A percentile compares a stretch with the other conserved stretches of the same genome.
Conservation (phyloP, 2,329 filamentous ascomycete genomes). For the Aureobasidium uvarum region DNA sequence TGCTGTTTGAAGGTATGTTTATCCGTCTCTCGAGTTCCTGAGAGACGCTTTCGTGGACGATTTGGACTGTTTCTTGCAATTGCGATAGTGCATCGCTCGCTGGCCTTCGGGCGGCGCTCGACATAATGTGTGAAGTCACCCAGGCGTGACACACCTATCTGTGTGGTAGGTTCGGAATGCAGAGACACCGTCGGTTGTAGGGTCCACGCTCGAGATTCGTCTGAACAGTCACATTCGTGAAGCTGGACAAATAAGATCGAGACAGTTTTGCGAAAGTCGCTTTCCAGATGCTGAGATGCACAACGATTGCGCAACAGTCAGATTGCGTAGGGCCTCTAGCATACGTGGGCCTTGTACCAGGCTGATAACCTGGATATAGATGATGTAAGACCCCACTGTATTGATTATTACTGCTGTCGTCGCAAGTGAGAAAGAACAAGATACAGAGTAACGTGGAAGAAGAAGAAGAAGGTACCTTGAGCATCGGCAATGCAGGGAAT, state of each 20-base stretch:
- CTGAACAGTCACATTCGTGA: background rate
- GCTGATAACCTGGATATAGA: background rate
- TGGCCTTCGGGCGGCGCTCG: background rate
- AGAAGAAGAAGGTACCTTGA: slow-evolving; percentile 7
- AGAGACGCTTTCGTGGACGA: background rate
- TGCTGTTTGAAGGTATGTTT: slow-evolving; percentile 56
- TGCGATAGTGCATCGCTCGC: background rate
- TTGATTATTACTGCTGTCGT: background rate
- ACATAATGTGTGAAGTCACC: background rate
- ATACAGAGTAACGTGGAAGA: background rate
- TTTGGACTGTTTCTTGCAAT: background rate
- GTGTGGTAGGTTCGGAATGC: too few relatives aligned
- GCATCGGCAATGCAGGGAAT: slow-evolving; percentile 12
- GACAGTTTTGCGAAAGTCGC: background rate
- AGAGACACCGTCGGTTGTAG: background rate
- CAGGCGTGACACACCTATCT: background rate
- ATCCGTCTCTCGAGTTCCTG: slow-evolving; percentile 45
- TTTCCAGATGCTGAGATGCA: background rate
- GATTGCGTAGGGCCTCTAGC: background rate
- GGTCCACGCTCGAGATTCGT: background rate
- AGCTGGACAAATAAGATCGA: background rate
- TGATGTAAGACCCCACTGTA: background rate
- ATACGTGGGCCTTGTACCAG: background rate
- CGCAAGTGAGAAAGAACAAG: slow-evolving; percentile 1
- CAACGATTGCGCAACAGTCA: slow-evolving; percentile 17